Conservation (phyloP, 352 stramenopile species). For the Pythium phragmiticola region DNA sequence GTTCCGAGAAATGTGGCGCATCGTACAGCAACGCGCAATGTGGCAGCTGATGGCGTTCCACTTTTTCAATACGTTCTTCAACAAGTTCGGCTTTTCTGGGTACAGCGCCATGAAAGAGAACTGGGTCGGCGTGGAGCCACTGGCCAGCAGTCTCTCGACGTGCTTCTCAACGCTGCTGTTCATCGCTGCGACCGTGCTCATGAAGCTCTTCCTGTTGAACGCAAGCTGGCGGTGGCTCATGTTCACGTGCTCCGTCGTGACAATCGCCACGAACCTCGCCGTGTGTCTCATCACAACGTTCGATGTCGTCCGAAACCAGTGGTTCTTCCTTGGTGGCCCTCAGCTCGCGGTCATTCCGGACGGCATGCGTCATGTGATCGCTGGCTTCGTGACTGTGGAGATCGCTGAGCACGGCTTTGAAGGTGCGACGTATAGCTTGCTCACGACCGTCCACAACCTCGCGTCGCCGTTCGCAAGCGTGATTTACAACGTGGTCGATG, state of each 20-base stretch:
- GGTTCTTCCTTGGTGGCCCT: conserved; percentile 68
- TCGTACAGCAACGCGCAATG: conserved; percentile 69
- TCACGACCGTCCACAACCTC: conserved; percentile 69
- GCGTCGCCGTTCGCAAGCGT: conserved; percentile 52
- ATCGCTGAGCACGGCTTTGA: conserved; percentile 73
- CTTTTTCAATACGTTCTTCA: conserved; percentile 68
- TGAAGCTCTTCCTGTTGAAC: conserved; percentile 61
- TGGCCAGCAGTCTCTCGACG: conserved; percentile 54
- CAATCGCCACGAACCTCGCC: conserved; percentile 41
- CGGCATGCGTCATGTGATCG: conserved; percentile 59
- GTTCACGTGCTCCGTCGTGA: conserved; percentile 43
- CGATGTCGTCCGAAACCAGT: conserved; percentile 59
- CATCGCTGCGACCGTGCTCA: conserved; percentile 50
- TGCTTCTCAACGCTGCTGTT: conserved; percentile 53
- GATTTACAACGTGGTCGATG: conserved; percentile 55
- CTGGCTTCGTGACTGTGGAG: conserved; percentile 66
- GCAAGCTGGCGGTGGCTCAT: conserved; percentile 60
- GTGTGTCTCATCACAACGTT: conserved; percentile 56
- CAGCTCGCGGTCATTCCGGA: conserved; percentile 57
- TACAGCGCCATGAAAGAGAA: conserved; percentile 57
- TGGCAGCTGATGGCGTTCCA: conserved; percentile 70
- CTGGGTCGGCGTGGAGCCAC: conserved; percentile 52
- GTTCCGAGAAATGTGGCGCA: conserved; percentile 60
- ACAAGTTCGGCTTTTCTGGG: conserved; percentile 49
- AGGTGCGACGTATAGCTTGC: conserved; percentile 57